Base-by-base conservation (phyloP, 148 eudicot genomes). In the Fagopyrum homotropicum region DNA sequence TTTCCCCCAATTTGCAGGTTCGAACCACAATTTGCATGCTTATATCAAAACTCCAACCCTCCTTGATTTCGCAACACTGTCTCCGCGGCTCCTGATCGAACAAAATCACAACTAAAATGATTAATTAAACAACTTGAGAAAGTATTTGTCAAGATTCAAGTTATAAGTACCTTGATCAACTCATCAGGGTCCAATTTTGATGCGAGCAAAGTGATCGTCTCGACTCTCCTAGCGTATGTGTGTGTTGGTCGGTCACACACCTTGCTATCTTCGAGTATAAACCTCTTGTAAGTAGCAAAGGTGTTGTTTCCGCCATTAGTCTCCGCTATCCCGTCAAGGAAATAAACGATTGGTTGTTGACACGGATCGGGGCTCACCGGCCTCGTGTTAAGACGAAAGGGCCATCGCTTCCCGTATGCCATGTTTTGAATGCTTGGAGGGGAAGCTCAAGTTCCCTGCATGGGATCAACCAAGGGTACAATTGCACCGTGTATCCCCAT, bases 401-500 rank as follows among this genome's bases (percentile, higher is more conserved):
- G 19, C 97, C 96, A 1, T 85, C 70, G 30, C 82, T 84, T 80
- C 81, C 63, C 72, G 87, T 90, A 73, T 93, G 78, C 97, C 97
- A 95, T 4, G 98, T 95, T 43, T 71, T 75, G 69, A 95, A 95
- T 14, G 96, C 92, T 75, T 66, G 92, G 19, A 86, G 68, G 0
- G 99, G 99, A 4, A 26, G 84, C 69, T 86, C 82, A 29, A 92
- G 76, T 46, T 88, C 92, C 46, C 79, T 75, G 6, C 89, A 80
- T 0, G 86, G 26, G 63, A 95, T n/a, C 8, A 88, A 57, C 12
- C 79, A 79, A 14, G 89, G 88, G 77, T 90, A 95, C 12, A 95
- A 75, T 80, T 92, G 99, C 48, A 83, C 90, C 0, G 97, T 86
- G 73, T 95, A 95, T 46, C 99, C 98, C 99, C 99, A 92, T 0